Percentiles rank a stretch among this genome's conserved stretches.
These are phyloP conservation scores for Fusarium hostae DNA, from an alignment of 2,329 filamentous ascomycete genomes.

Conservation along the genomic window DNA sequence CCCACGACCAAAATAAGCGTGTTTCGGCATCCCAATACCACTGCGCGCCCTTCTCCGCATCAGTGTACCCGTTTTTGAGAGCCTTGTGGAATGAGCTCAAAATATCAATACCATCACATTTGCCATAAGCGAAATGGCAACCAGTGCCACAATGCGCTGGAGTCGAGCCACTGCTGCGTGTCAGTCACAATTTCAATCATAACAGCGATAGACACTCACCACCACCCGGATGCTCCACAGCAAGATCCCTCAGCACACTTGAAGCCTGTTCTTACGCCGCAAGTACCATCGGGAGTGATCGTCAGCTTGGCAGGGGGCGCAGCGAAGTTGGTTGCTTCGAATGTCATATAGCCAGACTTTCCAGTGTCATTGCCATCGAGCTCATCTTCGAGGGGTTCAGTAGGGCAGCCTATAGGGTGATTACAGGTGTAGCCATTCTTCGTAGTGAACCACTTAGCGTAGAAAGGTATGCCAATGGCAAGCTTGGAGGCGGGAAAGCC, in stretches of 20 bases:
- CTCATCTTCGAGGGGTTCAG: conserved; percentile 68
- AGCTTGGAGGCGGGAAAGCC: conserved; percentile 66
- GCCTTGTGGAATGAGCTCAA: conserved; percentile 53
- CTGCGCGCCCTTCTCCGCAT: conserved; percentile 62
- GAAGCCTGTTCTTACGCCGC: conserved; percentile 28
- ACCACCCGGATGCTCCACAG: conserved; percentile 36
- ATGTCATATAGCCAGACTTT: conserved; percentile 55
- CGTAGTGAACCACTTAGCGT: conserved; percentile 74
- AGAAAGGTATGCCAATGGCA: conserved; percentile 75
- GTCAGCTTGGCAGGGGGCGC: conserved; percentile 32
- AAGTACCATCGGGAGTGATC: conserved; percentile 24
- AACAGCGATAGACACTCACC: conserved; percentile 19
- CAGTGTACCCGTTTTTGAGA: conserved; percentile 53
- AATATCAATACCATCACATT: conserved; percentile 39
- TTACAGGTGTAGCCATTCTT: conserved; percentile 59
- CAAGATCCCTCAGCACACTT: conserved; percentile 31
- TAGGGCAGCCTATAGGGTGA: conserved; percentile 67
- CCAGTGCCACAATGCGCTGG: conserved; percentile 35
- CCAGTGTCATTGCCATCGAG: conserved; percentile 67
- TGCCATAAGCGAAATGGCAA: conserved; percentile 33
- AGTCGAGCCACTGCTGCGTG: conserved; percentile 20
- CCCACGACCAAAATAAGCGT: conserved; percentile 66
- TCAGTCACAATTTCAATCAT: neutral
- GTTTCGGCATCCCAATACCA: conserved; percentile 63
- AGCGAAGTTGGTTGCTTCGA: conserved; percentile 49